Evolutionary conservation across 768 basidiomycete species (phyloP).

Genomic region (Hypholoma sublateritium): DNA sequence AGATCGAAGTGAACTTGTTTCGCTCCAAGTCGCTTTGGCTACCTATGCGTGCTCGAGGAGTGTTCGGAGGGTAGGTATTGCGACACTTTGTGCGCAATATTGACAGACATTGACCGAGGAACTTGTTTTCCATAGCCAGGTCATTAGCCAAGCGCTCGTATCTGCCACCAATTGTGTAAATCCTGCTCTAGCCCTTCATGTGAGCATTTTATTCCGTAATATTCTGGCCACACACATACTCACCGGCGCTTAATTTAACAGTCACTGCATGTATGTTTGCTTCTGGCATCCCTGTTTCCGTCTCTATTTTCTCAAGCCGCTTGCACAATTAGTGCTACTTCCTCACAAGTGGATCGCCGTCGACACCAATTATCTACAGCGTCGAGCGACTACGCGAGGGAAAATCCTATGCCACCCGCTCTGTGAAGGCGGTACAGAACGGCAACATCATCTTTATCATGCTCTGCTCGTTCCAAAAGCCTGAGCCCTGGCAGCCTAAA

Average conservation of each 20-base stretch:
- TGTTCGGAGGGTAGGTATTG: conserved; percentile 67
- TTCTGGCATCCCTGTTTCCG: neutral
- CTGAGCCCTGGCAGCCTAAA: conserved; percentile 72
- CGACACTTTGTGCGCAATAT: neutral
- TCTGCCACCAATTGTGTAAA: conserved; percentile 77
- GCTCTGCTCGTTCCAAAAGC: conserved; percentile 80
- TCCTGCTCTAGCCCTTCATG: conserved; percentile 66
- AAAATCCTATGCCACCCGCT: conserved; percentile 68
- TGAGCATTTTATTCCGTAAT: conserved; percentile 35
- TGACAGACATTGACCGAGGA: neutral
- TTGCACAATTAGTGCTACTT: conserved; percentile 70
- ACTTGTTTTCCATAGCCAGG: conserved; percentile 48
- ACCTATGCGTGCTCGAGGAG: conserved; percentile 65
- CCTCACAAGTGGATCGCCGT: conserved; percentile 68
- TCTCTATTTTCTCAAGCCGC: neutral
- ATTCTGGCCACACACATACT: neutral
- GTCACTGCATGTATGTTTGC: conserved; percentile 67
- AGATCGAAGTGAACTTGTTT: conserved; percentile 74
- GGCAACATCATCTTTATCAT: conserved; percentile 54
- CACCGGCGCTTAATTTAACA: conserved; percentile 19
- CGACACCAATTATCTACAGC: conserved; percentile 74
- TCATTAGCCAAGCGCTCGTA: conserved; percentile 84
- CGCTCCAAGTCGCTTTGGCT: conserved; percentile 73
- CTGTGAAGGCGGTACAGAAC: conserved; percentile 58
- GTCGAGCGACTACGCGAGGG: conserved; percentile 78